These are phyloP conservation scores for Dactylellina leptospora DNA, from an alignment of 2,329 filamentous ascomycete species.

Conservation along the genomic window DNA sequence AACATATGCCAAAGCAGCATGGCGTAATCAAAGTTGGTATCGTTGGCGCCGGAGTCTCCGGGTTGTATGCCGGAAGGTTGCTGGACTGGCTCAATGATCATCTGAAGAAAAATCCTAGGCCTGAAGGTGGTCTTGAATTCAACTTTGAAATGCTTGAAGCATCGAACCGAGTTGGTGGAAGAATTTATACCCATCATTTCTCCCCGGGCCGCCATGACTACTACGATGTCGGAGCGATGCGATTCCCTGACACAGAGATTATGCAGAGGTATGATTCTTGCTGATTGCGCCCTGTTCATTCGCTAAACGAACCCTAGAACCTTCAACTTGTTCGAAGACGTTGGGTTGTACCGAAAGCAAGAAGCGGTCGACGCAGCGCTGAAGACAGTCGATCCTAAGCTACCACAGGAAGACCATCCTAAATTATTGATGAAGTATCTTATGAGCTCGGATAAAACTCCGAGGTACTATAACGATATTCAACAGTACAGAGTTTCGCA, in stretches of 20 bases:
- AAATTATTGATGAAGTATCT: not conserved
- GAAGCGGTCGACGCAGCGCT: not conserved
- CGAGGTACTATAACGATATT: constrained; percentile 7
- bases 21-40: constrained; percentile 58
- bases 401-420: not conserved
- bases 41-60: constrained; percentile 60
- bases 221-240: constrained; percentile 62
- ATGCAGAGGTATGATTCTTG: not conserved
- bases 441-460: not conserved
- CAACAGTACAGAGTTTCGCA: constrained; percentile 4
- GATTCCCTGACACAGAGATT: constrained; percentile 58
- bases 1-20: not conserved
- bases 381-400: no score
- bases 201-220: constrained; percentile 57
- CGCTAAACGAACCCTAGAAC: no score
- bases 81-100: constrained; percentile 58
- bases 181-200: constrained; percentile 19
- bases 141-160: constrained; percentile 61
- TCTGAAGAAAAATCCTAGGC: not conserved
- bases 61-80: constrained; percentile 60
- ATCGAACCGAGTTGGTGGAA: not conserved
- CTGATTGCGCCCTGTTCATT: no score
- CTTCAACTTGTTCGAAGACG: constrained; percentile 44
- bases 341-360: constrained; percentile 9
- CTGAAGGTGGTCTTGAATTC: constrained; percentile 35